Percentiles rank a stretch among this genome's conserved stretches.
Evolutionary conservation across 2,329 filamentous ascomycete genomes (phyloP).

Genomic region (Ambrosiella cleistominuta): DNA sequence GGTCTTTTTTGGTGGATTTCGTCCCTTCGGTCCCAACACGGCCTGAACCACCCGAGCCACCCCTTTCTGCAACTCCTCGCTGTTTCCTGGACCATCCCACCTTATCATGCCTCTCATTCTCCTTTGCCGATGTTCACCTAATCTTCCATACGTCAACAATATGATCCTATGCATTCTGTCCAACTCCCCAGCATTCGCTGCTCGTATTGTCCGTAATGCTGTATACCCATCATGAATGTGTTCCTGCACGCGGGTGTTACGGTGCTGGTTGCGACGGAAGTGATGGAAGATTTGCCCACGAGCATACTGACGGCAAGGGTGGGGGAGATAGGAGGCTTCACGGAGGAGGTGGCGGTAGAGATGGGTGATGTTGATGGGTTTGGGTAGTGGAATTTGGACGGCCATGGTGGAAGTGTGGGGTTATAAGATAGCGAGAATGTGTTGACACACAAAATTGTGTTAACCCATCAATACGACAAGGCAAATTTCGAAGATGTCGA

Average conservation of each 20-base stretch:
- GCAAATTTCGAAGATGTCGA: not conserved
- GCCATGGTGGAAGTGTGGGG: not conserved
- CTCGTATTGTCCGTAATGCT: slow-evolving; percentile 30
- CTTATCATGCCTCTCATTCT: slow-evolving; percentile 26
- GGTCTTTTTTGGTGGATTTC: slow-evolving; percentile 8
- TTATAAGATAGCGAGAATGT: not conserved
- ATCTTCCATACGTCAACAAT: slow-evolving; percentile 32
- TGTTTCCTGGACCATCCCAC: slow-evolving; percentile 22
- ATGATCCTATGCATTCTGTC: slow-evolving; percentile 31
- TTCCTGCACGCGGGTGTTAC: slow-evolving; percentile 17
- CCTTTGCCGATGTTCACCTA: slow-evolving; percentile 32
- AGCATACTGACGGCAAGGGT: slow-evolving; percentile 29
- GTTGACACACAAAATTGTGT: not conserved
- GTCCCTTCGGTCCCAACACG: not conserved
- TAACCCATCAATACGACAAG: not conserved
- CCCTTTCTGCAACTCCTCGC: slow-evolving; percentile 16
- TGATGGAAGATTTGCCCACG: slow-evolving; percentile 25
- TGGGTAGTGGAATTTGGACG: slow-evolving; percentile 20
- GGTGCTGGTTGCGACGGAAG: slow-evolving; percentile 26
- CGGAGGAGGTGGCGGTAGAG: slow-evolving; percentile 43
- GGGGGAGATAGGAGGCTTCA: slow-evolving; percentile 42
- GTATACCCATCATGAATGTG: slow-evolving; percentile 26
- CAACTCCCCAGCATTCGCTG: slow-evolving; percentile 34
- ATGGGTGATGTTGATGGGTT: slow-evolving; percentile 20
- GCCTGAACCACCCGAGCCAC: not conserved